A percentile compares a stretch with the other conserved stretches of the same genome.
These are phyloP conservation scores for Ceratocystis destructans DNA, from an alignment of 2,329 filamentous ascomycete species.

Conservation along the genomic window DNA sequence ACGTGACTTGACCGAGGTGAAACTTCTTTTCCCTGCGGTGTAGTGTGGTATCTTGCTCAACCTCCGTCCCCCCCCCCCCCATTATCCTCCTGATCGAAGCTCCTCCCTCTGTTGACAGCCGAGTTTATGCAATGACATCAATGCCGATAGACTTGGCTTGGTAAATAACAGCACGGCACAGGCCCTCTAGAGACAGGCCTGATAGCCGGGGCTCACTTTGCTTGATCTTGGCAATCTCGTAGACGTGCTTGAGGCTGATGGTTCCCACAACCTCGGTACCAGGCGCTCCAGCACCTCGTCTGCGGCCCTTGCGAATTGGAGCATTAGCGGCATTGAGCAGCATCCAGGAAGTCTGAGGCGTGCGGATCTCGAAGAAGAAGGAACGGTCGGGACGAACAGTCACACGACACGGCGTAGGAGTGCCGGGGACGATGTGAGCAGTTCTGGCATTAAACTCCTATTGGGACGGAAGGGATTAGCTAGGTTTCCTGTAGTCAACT, in stretches of 20 bases:
- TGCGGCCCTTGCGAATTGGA: conserved; percentile 58
- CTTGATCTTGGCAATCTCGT: conserved; percentile 97
- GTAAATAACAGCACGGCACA: conserved; percentile 61
- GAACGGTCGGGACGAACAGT: conserved; percentile 85
- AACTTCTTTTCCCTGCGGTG: background rate
- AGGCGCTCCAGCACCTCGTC: conserved; percentile 63
- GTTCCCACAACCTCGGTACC: conserved; percentile 68
- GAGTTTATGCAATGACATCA: conserved; percentile 46
- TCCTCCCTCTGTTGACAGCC: background rate
- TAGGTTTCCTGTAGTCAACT: background rate
- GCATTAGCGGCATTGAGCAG: conserved; percentile 73
- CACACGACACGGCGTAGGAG: conserved; percentile 79
- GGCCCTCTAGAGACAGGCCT: conserved; percentile 52
- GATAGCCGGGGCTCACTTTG: conserved; percentile 61
- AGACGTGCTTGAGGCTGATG: conserved; percentile 87
- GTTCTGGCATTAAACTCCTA: conserved; percentile 97
- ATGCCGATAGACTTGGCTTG: conserved; percentile 67
- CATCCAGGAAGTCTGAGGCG: conserved; percentile 84
- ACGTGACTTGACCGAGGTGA: background rate
- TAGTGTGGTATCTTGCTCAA: conserved; percentile 1
- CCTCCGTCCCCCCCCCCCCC: background rate
- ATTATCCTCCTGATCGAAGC: background rate
- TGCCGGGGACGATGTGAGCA: conserved; percentile 65
- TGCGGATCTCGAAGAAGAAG: conserved; percentile 86
- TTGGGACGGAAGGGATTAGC: conserved; percentile 13